Evolutionary conservation across 805 yeast genomes (phyloP), one percentile per base, ranked within the genome.

Genomic region (Metschnikowia matae): DNA sequence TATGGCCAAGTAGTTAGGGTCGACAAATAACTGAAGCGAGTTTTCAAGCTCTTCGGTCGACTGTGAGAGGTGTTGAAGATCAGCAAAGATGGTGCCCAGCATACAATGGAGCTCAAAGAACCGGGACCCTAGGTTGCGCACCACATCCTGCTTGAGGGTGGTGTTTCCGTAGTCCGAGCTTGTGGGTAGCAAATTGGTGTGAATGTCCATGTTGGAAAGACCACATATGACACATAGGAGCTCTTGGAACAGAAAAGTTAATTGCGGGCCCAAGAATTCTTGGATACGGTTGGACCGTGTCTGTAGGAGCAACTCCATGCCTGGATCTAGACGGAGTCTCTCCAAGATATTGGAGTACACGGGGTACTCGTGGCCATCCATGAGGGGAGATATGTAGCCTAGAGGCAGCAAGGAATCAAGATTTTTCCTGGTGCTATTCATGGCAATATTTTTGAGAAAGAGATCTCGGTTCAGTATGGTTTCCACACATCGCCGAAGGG

Each of bases 151-250:
- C 32, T 51, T 54, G 26, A 46, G 39, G 26, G 38, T 47, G 2
- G 49, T 47, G 32, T 42, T 45, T 21, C 51, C 46, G 33, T 42
- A 45, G 33, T 42, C 36, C 40, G 52, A 38, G 46, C 54, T 53
- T 38, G 50, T 46, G 48, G 54, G 44, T 40, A 38, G 29, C 31
- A 49, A 33, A 23, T 20, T 18, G 31, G 51, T 46, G 31, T 47
- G 40, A 4, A 57, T 46, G 17, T 51, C 50, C 44, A 63, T 51
- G 20, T 65, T 60, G 36, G 70, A 58, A 17, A 61, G 53, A 0
- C 75, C 76, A 52, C 68, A 63, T 5, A 68, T 40, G 2, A 70
- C 58, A 32, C 63, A 49, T 4, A 64, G 33, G 8, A 57, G 60
- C 48, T 71, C 75, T 26, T 56, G 52, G 11, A 61, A 46, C 59